Evolutionary conservation across 1,284 basidiomycete genomes (phyloP), one percentile per base, ranked within the genome.

Genomic region (Ganoderma meredithae): DNA sequence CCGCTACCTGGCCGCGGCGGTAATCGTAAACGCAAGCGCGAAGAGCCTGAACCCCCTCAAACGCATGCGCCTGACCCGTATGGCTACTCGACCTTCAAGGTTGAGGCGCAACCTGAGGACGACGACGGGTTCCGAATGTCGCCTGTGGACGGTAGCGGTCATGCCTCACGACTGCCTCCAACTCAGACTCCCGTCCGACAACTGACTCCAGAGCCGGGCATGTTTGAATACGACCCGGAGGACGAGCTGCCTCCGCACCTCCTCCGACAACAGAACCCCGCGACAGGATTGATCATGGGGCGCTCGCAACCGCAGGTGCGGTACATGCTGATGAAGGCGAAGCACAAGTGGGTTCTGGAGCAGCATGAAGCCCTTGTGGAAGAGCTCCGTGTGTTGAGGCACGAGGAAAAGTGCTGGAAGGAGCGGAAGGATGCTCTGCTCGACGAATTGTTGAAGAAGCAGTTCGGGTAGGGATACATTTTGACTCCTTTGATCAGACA

Each of bases 281-380:
- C 78, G 33, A 91, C 88, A 0, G 87, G 86, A 0, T 79, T 87
- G 31, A 85, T 93, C 15, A 76, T 85, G 71, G 90, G 90, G 2
- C 85, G 90, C 19, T 81, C 88, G 27, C 89, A 85, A 0, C 81
- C 83, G 43, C 86, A 90, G 81, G 87, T 87, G 36, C 86, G 86
- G 79, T 95, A 95, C 76, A 80, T 94, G n/a, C 73, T 93, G 39
- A 88, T 88, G 83, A 95, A 94, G 75, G 92, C 94, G 1, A 94
- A 93, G 74, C 84, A 89, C 74, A 80, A 80, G 33, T 91, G 87
- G 75, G 88, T 85, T 12, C 69, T 89, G 27, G 83, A 89, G 67
- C 86, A 91, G 72, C 88, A 92, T 66, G 87, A 88, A 49, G 79
- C 79, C 19, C 81, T 94, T 36, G 78, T 86, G 19, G 87, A 91